Evolutionary conservation across 2,329 filamentous ascomycete genomes (phyloP).

Genomic region (Zarea fungicola): DNA sequence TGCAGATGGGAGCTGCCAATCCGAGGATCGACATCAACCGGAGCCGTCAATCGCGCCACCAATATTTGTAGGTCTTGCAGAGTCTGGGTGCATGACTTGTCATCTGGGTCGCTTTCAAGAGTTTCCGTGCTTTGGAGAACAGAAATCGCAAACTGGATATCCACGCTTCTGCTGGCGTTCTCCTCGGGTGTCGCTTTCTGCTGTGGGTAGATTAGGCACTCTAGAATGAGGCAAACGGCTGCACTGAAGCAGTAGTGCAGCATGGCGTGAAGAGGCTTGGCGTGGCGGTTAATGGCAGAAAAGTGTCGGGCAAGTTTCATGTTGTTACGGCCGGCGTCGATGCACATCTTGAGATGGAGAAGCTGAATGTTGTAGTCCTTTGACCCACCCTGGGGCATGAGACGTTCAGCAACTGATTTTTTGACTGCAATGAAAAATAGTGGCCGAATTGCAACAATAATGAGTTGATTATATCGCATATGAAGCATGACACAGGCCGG

Average conservation of each 20-base stretch:
- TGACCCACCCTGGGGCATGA: slow-evolving; percentile 25
- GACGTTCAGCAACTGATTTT: slow-evolving; percentile 38
- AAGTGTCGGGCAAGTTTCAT: slow-evolving; percentile 39
- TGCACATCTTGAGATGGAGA: slow-evolving; percentile 12
- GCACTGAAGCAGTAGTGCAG: slow-evolving; percentile 48
- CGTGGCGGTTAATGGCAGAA: slow-evolving; percentile 28
- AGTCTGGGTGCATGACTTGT: slow-evolving; percentile 32
- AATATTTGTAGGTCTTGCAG: slow-evolving; percentile 34
- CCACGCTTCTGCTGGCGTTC: slow-evolving; percentile 22
- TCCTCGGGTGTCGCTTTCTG: slow-evolving; percentile 16
- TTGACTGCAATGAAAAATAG: slow-evolving; percentile 44
- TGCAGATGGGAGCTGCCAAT: slow-evolving; percentile 17
- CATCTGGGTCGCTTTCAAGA: slow-evolving; percentile 34
- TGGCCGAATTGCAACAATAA: slow-evolving; percentile 44
- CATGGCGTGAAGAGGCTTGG: slow-evolving; percentile 38
- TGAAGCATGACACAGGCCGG: slow-evolving; percentile 41
- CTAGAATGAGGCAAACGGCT: slow-evolving; percentile 42
- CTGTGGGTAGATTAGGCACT: slow-evolving; percentile 35
- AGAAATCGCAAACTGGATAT: slow-evolving; percentile 36
- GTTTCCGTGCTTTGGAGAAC: slow-evolving; percentile 35
- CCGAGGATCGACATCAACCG: slow-evolving; percentile 19
- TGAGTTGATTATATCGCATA: slow-evolving; percentile 45
- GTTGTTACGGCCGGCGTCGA: slow-evolving; percentile 35
- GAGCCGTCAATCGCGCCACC: slow-evolving; percentile 28
- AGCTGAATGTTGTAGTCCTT: slow-evolving; percentile 19